Evolutionary conservation across 805 yeast species (phyloP), one percentile per base, ranked within the genome.

Genomic region (Ogataea populi-albae): DNA sequence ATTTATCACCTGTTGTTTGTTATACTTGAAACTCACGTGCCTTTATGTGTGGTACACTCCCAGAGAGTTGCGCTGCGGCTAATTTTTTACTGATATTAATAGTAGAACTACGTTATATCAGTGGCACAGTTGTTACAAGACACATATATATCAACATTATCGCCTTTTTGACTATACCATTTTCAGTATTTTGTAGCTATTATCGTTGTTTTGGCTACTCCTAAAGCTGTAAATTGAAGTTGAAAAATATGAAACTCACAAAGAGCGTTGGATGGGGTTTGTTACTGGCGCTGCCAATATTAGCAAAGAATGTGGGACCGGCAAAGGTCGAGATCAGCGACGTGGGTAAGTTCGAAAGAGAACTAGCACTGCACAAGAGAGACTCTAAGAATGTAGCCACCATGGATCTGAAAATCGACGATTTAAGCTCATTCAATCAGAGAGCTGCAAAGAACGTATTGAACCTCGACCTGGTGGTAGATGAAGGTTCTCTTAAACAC

Each of bases 361-460:
- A 27, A 15, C 9, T 27, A 6, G 15, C n/a, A 10, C 30, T 8
- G 9, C 30, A 18, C 9, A 47, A 46, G 24, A 38, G 52, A 26
- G 37, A 39, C n/a, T 34, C 38, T 6, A 43, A 40, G 19, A 46
- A 49, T 18, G 28, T 51, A 9, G 49, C 34, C 10, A 30, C 40
- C 24, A 14, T 50, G 15, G 34, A 48, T 11, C 22, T 52, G 18
- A 20, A 25, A 14, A 17, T 52, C 9, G 52, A 46, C 17, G 52
- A 38, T 17, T 27, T 32, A 3, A n/a, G n/a, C n/a, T 39, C 29
- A 6, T 19, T 46, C 8, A 15, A 34, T 15, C 50, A 53, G 29
- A 45, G 55, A 39, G 53, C 48, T 8, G 40, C 46, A 6, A 51
- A 51, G 17, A 47, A 46, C 26, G 46, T 52, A 6, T 38, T 39